Evolutionary conservation across 2,329 filamentous ascomycete genomes (phyloP).

Genomic region (Emmonsiellopsis sp.): DNA sequence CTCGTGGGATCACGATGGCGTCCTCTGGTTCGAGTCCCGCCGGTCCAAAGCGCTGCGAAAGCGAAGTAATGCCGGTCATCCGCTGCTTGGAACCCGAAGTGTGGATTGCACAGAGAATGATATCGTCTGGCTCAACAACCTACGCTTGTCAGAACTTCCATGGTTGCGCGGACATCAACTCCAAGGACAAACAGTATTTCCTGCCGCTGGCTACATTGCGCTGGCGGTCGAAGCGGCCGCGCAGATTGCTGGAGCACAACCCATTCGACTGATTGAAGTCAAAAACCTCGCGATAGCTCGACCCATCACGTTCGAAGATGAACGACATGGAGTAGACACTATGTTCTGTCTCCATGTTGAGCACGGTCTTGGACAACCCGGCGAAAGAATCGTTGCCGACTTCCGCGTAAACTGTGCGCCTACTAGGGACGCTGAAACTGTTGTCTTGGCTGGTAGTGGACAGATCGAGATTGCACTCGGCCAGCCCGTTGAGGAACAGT

Average conservation of each 20-base stretch:
- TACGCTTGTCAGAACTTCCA: constrained; percentile 17
- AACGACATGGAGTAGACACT: constrained; percentile 1
- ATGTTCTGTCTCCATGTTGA: constrained; percentile 1
- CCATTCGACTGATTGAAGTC: constrained; percentile 11
- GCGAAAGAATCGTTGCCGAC: background rate
- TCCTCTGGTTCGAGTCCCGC: constrained; percentile 14
- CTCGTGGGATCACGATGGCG: constrained; percentile 9
- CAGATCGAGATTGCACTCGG: constrained; percentile 1
- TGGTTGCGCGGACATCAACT: constrained; percentile 26
- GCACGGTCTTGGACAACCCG: background rate
- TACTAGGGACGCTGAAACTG: background rate
- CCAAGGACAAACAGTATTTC: constrained; percentile 21
- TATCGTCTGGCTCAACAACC: constrained; percentile 19
- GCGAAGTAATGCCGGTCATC: constrained; percentile 6
- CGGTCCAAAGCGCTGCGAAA: constrained; percentile 7
- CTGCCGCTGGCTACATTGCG: constrained; percentile 16
- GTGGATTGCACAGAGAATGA: constrained; percentile 9
- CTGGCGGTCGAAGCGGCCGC: constrained; percentile 18
- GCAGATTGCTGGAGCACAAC: constrained; percentile 1
- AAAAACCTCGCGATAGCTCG: constrained; percentile 10
- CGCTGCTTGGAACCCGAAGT: constrained; percentile 11
- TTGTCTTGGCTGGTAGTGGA: constrained; percentile 1
- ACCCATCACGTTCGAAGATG: constrained; percentile 12
- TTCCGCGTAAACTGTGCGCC: constrained; percentile 2
- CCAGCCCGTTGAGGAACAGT: background rate